These are phyloP conservation scores for Fusarium concolor DNA, from an alignment of 2,329 filamentous ascomycete genomes.

Conservation along the genomic window DNA sequence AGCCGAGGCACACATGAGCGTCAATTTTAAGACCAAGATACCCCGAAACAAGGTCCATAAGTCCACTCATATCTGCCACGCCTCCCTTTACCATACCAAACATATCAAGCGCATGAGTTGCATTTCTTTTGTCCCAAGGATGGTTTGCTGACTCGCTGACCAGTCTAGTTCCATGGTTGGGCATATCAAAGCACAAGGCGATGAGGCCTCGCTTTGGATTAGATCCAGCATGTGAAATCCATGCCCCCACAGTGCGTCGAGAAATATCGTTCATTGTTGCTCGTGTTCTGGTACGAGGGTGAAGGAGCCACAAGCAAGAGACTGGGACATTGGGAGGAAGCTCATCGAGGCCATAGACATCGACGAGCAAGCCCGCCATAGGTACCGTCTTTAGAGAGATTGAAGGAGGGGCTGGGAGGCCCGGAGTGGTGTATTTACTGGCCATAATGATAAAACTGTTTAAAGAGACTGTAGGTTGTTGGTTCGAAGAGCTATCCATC, in stretches of 20 bases:
- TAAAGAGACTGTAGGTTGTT: neutral
- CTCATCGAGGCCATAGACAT: constrained; percentile 84
- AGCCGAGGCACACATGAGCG: constrained; percentile 80
- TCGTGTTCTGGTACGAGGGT: constrained; percentile 78
- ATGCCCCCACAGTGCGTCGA: constrained; percentile 73
- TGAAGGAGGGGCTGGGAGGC: constrained; percentile 54
- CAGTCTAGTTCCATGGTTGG: constrained; percentile 85
- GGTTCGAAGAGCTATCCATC: neutral
- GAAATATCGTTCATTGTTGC: constrained; percentile 82
- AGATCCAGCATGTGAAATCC: constrained; percentile 62
- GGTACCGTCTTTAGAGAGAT: constrained; percentile 75
- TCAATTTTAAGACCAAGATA: constrained; percentile 69
- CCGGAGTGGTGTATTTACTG: constrained; percentile 49
- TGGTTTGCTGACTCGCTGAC: constrained; percentile 77
- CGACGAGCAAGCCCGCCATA: constrained; percentile 82
- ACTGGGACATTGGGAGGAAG: constrained; percentile 68
- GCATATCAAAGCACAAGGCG: constrained; percentile 88
- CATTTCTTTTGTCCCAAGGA: constrained; percentile 83
- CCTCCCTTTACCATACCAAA: constrained; percentile 80
- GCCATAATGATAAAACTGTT: constrained; percentile 31
- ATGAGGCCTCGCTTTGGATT: constrained; percentile 69
- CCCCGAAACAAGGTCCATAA: constrained; percentile 82
- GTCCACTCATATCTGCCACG: constrained; percentile 76
- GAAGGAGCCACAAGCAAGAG: constrained; percentile 90
- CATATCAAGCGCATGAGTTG: constrained; percentile 91